These are phyloP conservation scores for Saccharomyces hybrid DNA, from an alignment of 1,139 yeast genomes.

Conservation along the genomic window DNA sequence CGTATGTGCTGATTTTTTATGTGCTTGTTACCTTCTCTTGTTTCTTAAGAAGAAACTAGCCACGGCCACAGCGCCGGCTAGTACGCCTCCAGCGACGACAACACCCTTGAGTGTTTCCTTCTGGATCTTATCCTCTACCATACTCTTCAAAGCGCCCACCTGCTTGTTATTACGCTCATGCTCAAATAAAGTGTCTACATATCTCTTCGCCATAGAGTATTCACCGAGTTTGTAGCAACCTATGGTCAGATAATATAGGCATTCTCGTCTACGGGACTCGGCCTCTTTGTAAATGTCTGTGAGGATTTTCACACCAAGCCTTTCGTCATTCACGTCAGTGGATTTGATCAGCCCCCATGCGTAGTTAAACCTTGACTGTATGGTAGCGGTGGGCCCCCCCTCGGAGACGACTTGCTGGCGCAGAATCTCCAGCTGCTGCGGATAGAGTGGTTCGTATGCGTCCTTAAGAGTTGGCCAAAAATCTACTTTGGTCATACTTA, in stretches of 20 bases:
- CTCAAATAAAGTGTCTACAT: conserved; percentile 65
- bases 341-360: conserved; percentile 95
- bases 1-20: neutral
- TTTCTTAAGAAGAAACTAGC: conserved; percentile 47
- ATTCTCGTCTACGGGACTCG: conserved; percentile 80
- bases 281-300: conserved; percentile 69
- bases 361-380: conserved; percentile 83
- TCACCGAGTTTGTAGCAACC: conserved; percentile 89
- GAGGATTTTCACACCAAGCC: conserved; percentile 69
- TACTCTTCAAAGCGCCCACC: conserved; percentile 59
- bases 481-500: conserved; percentile 21
- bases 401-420: conserved; percentile 75
- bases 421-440: conserved; percentile 66
- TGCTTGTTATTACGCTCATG: conserved; percentile 83
- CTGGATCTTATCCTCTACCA: conserved; percentile 79
- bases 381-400: conserved; percentile 60
- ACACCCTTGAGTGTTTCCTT: conserved; percentile 79
- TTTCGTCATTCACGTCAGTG: conserved; percentile 49
- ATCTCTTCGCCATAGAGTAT: conserved; percentile 75
- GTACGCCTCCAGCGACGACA: conserved; percentile 75
- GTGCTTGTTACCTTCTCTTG: conserved; percentile 17
- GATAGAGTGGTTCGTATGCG: conserved; percentile 51
- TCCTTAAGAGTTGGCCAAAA: conserved; percentile 29
- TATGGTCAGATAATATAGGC: conserved; percentile 76
- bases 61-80: conserved; percentile 75